A percentile compares a stretch with the other conserved stretches of the same genome.
Conservation (phyloP, 495 filamentous ascomycete genomes). For the Aspergillus cristatus region DNA sequence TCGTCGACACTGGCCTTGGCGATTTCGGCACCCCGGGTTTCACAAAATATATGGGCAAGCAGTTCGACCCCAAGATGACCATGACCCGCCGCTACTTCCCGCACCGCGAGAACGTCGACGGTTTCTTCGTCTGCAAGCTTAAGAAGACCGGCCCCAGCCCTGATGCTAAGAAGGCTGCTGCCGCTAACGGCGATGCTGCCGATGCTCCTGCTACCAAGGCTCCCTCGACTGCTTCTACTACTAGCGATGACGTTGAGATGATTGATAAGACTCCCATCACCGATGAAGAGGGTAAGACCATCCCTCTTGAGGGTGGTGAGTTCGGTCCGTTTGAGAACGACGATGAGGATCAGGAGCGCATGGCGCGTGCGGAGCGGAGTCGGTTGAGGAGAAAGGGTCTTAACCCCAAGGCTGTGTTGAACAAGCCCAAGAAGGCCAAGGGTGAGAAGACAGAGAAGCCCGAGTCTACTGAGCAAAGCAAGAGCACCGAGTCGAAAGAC, state of each 20-base stretch:
- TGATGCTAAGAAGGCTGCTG: slow-evolving; percentile 27
- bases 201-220: slow-evolving; percentile 10
- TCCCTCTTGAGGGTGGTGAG: slow-evolving; percentile 30
- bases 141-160: slow-evolving; percentile 81
- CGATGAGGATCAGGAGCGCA: slow-evolving; percentile 50
- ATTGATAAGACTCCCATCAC: slow-evolving; percentile 41
- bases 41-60: slow-evolving; percentile 77
- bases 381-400: slow-evolving; percentile 55
- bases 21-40: slow-evolving; percentile 92
- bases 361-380: slow-evolving; percentile 50
- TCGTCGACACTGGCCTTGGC: slow-evolving; percentile 81
- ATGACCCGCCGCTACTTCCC: slow-evolving; percentile 87
- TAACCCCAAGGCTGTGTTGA: slow-evolving; percentile 49
- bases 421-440: slow-evolving; percentile 31
- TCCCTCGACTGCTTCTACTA: slow-evolving; percentile 12
- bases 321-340: slow-evolving; percentile 63
- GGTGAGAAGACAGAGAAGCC: not conserved
- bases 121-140: slow-evolving; percentile 96
- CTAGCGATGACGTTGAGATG: slow-evolving; percentile 17
- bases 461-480: slow-evolving; percentile 5
- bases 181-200: slow-evolving; percentile 17
- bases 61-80: slow-evolving; percentile 76
- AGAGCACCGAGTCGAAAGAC: slow-evolving; percentile 5
- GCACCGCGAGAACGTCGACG: slow-evolving; percentile 92
- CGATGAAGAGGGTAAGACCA: slow-evolving; percentile 25